Percentiles rank a stretch among this genome's conserved stretches.
These are phyloP conservation scores for Metarhizium humberi DNA, from an alignment of 2,329 filamentous ascomycete genomes.

Conservation along the genomic window DNA sequence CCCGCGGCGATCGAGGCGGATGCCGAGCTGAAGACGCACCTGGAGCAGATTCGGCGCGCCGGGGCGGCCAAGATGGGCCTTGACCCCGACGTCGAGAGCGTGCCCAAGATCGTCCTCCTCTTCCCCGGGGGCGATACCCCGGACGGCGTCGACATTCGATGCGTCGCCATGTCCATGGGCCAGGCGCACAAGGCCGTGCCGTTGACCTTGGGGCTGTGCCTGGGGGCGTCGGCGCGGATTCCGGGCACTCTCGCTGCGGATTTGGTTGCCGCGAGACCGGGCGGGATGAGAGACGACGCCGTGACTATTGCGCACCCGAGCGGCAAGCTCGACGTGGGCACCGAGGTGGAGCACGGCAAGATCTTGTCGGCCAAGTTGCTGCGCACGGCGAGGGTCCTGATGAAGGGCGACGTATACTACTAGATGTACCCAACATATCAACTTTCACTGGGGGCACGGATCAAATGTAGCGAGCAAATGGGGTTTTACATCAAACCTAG, in stretches of 20 bases:
- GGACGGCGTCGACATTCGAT: constrained; percentile 29
- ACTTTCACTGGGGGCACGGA: background rate
- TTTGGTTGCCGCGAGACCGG: constrained; percentile 14
- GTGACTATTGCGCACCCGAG: constrained; percentile 38
- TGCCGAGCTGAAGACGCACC: constrained; percentile 28
- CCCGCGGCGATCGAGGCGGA: constrained; percentile 44
- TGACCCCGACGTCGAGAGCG: constrained; percentile 32
- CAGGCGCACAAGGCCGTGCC: constrained; percentile 48
- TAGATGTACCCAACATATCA: constrained; percentile 6
- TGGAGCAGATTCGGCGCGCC: constrained; percentile 47
- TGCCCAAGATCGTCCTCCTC: constrained; percentile 51
- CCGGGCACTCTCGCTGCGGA: constrained; percentile 31
- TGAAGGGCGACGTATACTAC: constrained; percentile 40
- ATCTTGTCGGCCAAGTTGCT: constrained; percentile 35
- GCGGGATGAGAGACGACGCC: constrained; percentile 8
- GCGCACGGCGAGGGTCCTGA: constrained; percentile 38
- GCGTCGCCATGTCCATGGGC: constrained; percentile 42
- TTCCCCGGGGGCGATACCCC: constrained; percentile 24
- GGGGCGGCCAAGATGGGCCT: constrained; percentile 56
- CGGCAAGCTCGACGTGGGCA: constrained; percentile 36
- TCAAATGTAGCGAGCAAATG: background rate
- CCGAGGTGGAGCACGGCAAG: constrained; percentile 26
- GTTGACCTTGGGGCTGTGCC: constrained; percentile 44
- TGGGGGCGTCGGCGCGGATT: constrained; percentile 37
- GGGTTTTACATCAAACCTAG: no score